Evolutionary conservation across 2,329 filamentous ascomycete genomes (phyloP), one percentile per base, ranked within the genome.

Genomic region (Daldinia sp.): DNA sequence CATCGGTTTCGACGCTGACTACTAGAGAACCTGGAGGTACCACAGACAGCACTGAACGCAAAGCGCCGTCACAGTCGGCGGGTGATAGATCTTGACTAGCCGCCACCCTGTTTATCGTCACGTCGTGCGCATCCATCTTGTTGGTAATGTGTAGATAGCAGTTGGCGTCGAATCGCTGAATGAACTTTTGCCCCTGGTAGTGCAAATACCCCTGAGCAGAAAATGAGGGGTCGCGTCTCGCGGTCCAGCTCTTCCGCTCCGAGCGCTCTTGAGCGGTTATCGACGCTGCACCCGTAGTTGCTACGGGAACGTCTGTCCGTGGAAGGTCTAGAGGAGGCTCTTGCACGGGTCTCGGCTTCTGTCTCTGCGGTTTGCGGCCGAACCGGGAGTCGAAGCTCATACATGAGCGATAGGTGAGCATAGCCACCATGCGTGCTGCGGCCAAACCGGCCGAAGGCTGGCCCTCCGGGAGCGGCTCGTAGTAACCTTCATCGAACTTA

Each of bases 221-320:
- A 53, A 77, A 79, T 0, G 67, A 64, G 9, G 69, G 17, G 76
- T 67, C 59, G 3, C 62, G 58, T 32, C 34, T 60, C 30, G 52
- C 47, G 10, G 58, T 37, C 60, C 64, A 61, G 35, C 65, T 47
- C 41, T 64, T 59, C 39, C 57, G 30, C 30, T 51, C 61, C 17
- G 56, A 87, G 87, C 75, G 88, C 87, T 71, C 83, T 85, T 68
- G 86, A 8, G n/a, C 30, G 7, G 35, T n/a, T n/a, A 35, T 27
- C 15, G 47, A 17, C 13, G 49, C 48, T 13, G 52, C 4, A 6
- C 58, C 17, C 1, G 56, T 43, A 15, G 55, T 23, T 3, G 27
- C n/a, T n/a, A 54, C 32, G 4, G 62, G 65, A 3, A 62, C 57
- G 9, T 68, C 63, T 32, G 86, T 68, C 80, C 81, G 71, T 81